These are phyloP conservation scores for Globisporangium viniferum DNA, from an alignment of 352 stramenopile species.

Conservation along the genomic window DNA sequence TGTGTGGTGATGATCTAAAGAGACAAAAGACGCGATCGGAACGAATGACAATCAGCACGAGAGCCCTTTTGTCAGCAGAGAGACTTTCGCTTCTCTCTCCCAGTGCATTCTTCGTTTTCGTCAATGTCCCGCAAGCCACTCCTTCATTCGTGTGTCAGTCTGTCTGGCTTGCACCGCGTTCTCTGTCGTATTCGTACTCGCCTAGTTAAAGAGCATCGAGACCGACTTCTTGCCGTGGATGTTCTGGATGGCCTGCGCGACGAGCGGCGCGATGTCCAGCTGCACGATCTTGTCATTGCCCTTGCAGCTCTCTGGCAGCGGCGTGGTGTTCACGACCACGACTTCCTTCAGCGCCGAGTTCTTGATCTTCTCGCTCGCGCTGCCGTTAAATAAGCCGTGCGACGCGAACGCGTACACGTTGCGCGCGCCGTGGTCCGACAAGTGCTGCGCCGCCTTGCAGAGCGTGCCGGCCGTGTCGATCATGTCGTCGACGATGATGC, in stretches of 20 bases:
- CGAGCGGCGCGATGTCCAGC: conserved; percentile 96
- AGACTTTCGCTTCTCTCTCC: not conserved
- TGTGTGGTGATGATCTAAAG: conserved; percentile 9
- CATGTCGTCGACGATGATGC: conserved; percentile 99
- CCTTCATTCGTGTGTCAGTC: not conserved
- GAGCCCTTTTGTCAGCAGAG: not conserved
- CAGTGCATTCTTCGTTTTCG: not conserved
- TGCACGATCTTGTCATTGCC: conserved; percentile 98
- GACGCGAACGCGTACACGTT: conserved; percentile 99
- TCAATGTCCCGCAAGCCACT: not conserved
- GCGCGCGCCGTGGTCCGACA: conserved; percentile 93
- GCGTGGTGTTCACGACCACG: conserved; percentile 89
- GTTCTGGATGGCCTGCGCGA: conserved; percentile 99
- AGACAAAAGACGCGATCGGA: not conserved
- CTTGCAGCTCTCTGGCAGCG: conserved; percentile 79
- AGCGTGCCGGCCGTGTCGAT: conserved; percentile 99
- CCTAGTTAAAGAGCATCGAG: conserved; percentile 99
- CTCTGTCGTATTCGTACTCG: not conserved
- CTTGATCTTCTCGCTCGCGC: conserved; percentile 88
- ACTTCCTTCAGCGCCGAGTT: conserved; percentile 90
- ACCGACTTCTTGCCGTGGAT: conserved; percentile 99
- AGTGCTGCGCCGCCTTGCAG: conserved; percentile 97
- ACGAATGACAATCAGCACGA: not conserved
- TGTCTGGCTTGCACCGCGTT: not conserved
- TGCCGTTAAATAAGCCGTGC: conserved; percentile 96